Evolutionary conservation across 2,329 filamentous ascomycete species (phyloP).

Genomic region (Aspergillus neoniger): DNA sequence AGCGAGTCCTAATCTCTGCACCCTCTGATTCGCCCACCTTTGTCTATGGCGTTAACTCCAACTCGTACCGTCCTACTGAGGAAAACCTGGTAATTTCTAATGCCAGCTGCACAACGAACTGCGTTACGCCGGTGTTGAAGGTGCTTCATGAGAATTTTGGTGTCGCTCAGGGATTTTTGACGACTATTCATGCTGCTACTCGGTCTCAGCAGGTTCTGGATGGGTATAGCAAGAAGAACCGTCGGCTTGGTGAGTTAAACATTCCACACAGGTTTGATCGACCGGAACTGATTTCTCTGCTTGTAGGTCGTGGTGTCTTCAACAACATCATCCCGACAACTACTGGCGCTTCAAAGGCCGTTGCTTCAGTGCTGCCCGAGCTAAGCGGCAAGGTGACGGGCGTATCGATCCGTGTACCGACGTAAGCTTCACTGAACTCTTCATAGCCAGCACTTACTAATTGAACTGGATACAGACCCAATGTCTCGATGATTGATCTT

Average conservation of each 20-base stretch:
- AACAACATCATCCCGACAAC: constrained; percentile 95
- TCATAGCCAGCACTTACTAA: neutral
- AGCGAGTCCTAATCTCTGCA: constrained; percentile 72
- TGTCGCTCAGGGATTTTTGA: constrained; percentile 34
- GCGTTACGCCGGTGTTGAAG: constrained; percentile 35
- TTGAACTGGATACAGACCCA: constrained; percentile 51
- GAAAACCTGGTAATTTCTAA: constrained; percentile 30
- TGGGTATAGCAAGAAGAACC: constrained; percentile 39
- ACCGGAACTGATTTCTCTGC: neutral
- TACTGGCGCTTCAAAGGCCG: constrained; percentile 93
- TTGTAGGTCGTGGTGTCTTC: constrained; percentile 76
- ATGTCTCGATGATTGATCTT: constrained; percentile 93
- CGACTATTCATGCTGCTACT: constrained; percentile 35
- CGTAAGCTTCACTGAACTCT: constrained; percentile 37
- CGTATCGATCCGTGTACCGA: constrained; percentile 94
- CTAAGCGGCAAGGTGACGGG: constrained; percentile 95
- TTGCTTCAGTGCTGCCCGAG: constrained; percentile 90
- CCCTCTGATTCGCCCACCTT: constrained; percentile 70
- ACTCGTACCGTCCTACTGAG: constrained; percentile 26
- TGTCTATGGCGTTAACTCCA: constrained; percentile 36
- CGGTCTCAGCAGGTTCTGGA: constrained; percentile 37
- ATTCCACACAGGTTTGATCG: neutral
- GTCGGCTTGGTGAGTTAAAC: constrained; percentile 26
- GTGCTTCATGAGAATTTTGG: constrained; percentile 34
- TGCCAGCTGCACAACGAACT: constrained; percentile 39